Evolutionary conservation across 2,329 filamentous ascomycete genomes (phyloP), one percentile per base, ranked within the genome.

Genomic region (Epichloe sp.): DNA sequence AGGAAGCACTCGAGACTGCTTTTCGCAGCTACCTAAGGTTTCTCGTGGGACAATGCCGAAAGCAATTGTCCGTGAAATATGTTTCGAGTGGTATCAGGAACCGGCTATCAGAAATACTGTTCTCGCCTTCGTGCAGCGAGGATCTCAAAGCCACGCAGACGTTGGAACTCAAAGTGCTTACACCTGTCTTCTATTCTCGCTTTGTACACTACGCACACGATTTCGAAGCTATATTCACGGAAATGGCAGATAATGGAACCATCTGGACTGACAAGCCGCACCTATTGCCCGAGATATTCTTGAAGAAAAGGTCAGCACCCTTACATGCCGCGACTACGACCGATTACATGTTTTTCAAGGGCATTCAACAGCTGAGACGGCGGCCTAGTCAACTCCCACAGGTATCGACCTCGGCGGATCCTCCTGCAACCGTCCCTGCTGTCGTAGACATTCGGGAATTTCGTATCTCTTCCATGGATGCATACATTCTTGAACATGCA

Each of bases 131-230:
- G 2, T 62, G 63, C 14, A 49, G 53, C 11, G 48, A 58, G 2
- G 49, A 57, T 0, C 49, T 46, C 12, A 48, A 53, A 3, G 40
- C 49, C 2, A 53, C 54, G 3, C 65, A 72, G 21, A 63, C 72
- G 0, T 21, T 85, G 5, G 75, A 77, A 43, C 66, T 86, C 46
- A 75, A 74, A 49, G 68, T 86, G 4, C 63, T 84, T 19, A 83
- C 79, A 0, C 83, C 84, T 1, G 70, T 68, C 0, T 88, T 88
- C 60, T 88, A 88, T 66, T 73, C 77, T 12, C 75, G 82, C 31
- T 80, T 86, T 46, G 71, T 81, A 0, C 73, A 77, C 55, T 85
- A 86, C 59, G 70, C 76, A 0, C 73, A 83, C 58, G 77, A 79
- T 21, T 71, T 78, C 17, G 78, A 83, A 57, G 80, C 79, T 1